A percentile compares a stretch with the other conserved stretches of the same genome.
phyloP scores from a whole-genome alignment of 176 grass and related monocot genomes.

The Aegilops umbellulata region DNA sequence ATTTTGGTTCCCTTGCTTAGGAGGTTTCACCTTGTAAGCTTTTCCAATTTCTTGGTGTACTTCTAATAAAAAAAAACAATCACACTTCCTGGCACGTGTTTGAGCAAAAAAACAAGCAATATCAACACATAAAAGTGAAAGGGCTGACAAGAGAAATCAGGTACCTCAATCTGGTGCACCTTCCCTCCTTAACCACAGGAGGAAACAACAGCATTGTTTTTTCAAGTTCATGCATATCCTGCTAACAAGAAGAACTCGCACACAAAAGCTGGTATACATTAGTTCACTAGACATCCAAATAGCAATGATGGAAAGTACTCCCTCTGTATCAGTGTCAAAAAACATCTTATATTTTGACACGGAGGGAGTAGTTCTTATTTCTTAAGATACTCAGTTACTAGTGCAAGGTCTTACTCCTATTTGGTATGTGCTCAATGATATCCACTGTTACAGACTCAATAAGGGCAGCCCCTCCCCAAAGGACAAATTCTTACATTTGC shows the following conservation, averaged over 20 bases:
- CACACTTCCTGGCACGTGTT: not conserved
- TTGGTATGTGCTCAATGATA: not conserved
- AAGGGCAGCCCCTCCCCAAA: not conserved
- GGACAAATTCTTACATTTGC: slow-evolving; percentile 19
- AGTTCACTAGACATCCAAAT: not conserved
- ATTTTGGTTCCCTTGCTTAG: not conserved
- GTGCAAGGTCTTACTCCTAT: not conserved
- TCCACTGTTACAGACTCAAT: not conserved
- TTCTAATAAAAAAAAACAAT: not conserved
- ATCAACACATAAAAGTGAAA: not conserved
- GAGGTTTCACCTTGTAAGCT: not conserved
- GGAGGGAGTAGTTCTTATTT: not conserved
- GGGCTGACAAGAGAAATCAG: not conserved
- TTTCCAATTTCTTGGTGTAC: not conserved
- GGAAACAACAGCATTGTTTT: not conserved
- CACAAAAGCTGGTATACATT: not conserved
- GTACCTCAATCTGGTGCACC: slow-evolving; percentile 36
- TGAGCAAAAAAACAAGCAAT: not conserved
- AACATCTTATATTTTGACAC: too few species aligned
- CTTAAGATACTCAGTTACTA: slow-evolving; percentile 16
- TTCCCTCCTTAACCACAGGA: not conserved
- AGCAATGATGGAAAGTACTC: not conserved
- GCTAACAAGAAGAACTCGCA: slow-evolving; percentile 3
- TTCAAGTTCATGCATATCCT: slow-evolving; percentile 14
- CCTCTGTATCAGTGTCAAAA: too few species aligned